These are phyloP conservation scores for Mesembryanthemum crystallinum DNA, from an alignment of 148 eudicot genomes.

Conservation along the genomic window DNA sequence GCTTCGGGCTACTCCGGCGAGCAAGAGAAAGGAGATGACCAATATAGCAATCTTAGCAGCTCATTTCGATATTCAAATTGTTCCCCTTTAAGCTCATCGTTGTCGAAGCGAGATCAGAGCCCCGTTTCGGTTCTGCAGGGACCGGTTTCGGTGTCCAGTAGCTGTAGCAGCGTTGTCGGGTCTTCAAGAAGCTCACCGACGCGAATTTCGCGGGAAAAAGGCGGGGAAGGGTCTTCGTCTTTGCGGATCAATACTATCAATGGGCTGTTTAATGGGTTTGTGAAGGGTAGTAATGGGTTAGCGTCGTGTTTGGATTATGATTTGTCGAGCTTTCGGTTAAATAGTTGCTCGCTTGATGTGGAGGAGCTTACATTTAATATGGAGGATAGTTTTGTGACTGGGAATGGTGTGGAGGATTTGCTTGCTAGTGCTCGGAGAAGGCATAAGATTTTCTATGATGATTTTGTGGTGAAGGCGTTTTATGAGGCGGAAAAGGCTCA, in stretches of 20 bases:
- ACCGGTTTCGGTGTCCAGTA: slow-evolving; percentile 41
- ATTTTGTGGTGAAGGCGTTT: slow-evolving; percentile 76
- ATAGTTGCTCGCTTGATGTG: slow-evolving; percentile 6
- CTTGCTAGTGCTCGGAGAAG: slow-evolving; percentile 59
- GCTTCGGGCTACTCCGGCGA: slow-evolving; percentile 39
- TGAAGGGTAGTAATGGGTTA: slow-evolving; percentile 37
- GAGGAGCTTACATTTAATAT: slow-evolving; percentile 71
- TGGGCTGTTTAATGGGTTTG: slow-evolving; percentile 60
- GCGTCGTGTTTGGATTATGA: slow-evolving; percentile 62
- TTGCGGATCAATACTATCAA: slow-evolving; percentile 31
- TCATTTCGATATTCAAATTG: slow-evolving; percentile 47
- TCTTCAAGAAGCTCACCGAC: slow-evolving; percentile 45
- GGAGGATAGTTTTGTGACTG: slow-evolving; percentile 55
- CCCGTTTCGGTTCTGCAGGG: slow-evolving; percentile 82
- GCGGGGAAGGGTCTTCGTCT: slow-evolving; percentile 30
- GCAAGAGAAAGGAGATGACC: slow-evolving; percentile 48
- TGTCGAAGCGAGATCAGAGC: slow-evolving; percentile 63
- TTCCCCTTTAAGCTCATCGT: slow-evolving; percentile 36
- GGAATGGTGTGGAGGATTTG: slow-evolving; percentile 48
- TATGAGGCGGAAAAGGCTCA: slow-evolving; percentile 94
- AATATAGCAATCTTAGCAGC: slow-evolving; percentile 28
- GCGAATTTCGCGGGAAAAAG: slow-evolving; percentile 31
- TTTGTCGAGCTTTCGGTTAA: not conserved
- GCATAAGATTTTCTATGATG: slow-evolving; percentile 65
- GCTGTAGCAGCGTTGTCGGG: slow-evolving; percentile 29